These are phyloP conservation scores for Lachancea mirantina DNA, from an alignment of 805 yeast genomes.

Conservation along the genomic window DNA sequence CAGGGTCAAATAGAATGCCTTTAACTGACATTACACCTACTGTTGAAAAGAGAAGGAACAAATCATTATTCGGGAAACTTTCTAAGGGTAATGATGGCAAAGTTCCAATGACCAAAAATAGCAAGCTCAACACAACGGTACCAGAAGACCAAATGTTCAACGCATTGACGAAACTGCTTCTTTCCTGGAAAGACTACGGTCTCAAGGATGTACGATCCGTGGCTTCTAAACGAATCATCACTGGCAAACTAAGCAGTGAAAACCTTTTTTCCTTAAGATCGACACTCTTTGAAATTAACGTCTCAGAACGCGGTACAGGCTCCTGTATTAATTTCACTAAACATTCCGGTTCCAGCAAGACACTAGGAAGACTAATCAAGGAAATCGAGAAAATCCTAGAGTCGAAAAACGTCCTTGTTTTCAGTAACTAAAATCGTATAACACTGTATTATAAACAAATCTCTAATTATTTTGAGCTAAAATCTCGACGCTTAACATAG, in stretches of 20 bases:
- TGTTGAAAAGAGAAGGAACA: slow-evolving; percentile 17
- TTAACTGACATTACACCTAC: slow-evolving; percentile 15
- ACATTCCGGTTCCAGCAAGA: slow-evolving; percentile 57
- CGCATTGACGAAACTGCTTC: slow-evolving; percentile 54
- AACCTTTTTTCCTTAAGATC: slow-evolving; percentile 58
- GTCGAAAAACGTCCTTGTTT: slow-evolving; percentile 52
- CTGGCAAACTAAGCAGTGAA: slow-evolving; percentile 55
- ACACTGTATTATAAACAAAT: too few relatives aligned
- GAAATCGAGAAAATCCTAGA: slow-evolving; percentile 60
- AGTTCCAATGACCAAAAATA: slow-evolving; percentile 10
- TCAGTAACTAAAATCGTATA: too few relatives aligned
- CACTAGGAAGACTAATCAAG: slow-evolving; percentile 50
- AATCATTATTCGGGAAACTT: slow-evolving; percentile 32
- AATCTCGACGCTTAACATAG: too few relatives aligned
- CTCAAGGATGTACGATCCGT: slow-evolving; percentile 47
- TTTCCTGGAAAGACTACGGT: slow-evolving; percentile 68
- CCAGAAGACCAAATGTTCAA: slow-evolving; percentile 50
- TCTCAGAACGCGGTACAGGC: slow-evolving; percentile 38
- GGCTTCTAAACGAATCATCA: slow-evolving; percentile 38
- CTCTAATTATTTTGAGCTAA: too few relatives aligned
- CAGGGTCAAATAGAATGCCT: slow-evolving; percentile 9
- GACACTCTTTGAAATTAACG: slow-evolving; percentile 53
- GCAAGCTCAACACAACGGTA: slow-evolving; percentile 27
- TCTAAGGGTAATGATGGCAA: slow-evolving; percentile 19
- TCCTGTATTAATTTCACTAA: slow-evolving; percentile 55